Conservation (phyloP, 2,329 filamentous ascomycete species). For the Huntiella bhutanensis region DNA sequence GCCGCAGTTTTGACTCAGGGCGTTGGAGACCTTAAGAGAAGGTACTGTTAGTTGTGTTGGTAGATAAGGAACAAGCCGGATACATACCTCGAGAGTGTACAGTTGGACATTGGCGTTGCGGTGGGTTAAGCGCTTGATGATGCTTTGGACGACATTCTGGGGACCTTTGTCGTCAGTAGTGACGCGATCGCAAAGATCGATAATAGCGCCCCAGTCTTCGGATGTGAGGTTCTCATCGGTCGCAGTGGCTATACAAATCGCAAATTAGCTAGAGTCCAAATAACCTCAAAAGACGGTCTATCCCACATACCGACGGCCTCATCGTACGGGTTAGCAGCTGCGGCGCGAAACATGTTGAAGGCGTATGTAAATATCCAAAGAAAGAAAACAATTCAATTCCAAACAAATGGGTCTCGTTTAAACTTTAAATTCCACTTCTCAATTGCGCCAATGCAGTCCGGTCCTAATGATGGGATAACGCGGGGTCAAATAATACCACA, state of each 20-base stretch:
- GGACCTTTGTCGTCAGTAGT: slow-evolving; percentile 36
- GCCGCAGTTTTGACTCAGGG: slow-evolving; percentile 81
- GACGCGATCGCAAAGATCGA: slow-evolving; percentile 44
- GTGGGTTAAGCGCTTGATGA: slow-evolving; percentile 84
- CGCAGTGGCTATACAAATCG: slow-evolving; percentile 37
- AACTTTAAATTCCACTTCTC: too few species aligned
- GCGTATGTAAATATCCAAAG: too few species aligned
- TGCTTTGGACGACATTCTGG: slow-evolving; percentile 70
- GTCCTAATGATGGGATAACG: too few species aligned
- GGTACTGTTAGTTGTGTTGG: slow-evolving; percentile 4
- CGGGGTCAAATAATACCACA: too few species aligned
- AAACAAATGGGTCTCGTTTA: too few species aligned
- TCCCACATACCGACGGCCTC: slow-evolving; percentile 35
- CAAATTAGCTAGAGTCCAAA: too few species aligned
- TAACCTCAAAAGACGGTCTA: neutral
- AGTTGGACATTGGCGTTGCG: slow-evolving; percentile 92
- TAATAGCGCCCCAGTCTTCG: slow-evolving; percentile 49
- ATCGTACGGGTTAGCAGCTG: slow-evolving; percentile 38
- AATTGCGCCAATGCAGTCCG: too few species aligned
- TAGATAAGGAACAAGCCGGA: neutral
- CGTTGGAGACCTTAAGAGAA: slow-evolving; percentile 53
- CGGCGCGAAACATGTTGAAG: slow-evolving; percentile 37
- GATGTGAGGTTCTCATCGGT: slow-evolving; percentile 95
- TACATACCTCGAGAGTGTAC: slow-evolving; percentile 63
- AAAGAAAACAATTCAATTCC: too few species aligned